Evolutionary conservation across 108 stramenopile genomes (phyloP), one percentile per base, ranked within the genome.

Genomic region (Thalassiosira profunda): DNA sequence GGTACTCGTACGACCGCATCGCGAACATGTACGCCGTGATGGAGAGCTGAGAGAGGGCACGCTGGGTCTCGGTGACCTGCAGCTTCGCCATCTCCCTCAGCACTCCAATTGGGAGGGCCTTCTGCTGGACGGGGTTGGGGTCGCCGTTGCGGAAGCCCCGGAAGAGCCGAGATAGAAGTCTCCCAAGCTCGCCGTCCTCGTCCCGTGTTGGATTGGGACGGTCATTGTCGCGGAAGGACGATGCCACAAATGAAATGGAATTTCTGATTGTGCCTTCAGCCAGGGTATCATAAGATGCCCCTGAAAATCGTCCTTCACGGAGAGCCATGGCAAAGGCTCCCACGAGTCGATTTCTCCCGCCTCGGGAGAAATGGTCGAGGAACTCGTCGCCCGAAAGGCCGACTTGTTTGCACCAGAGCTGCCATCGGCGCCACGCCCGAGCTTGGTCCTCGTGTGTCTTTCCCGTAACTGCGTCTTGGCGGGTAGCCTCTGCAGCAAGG

Each of bases 131-230:
- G 28, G 21, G 17, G 2, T 31, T 5, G 1, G 70, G 61, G 35
- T 71, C 60, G 15, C 56, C 58, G 14, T 49, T 62, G 9, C 30
- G 33, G 47, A 62, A 63, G 3, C 26, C 21, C 35, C 60, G 9
- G 34, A 33, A 71, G 4, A 36, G 70, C 12, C 46, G 17, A 21
- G 49, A 63, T 71, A 71, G 41, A 71, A 71, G 60, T n/a, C 30
- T 28, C n/a, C 55, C 37, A 57, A 68, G 67, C 55, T 68, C 43
- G 17, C 51, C 42, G 18, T 67, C 65, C 18, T 54, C 58, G 17
- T 70, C 69, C 20, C 28, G n/a, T 34, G 69, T 71, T 29, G 60
- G 70, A 24, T 63, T 71, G 10, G 48, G 51, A 24, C 52, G 1
- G 42, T 44, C 60, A 5, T 44, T 34, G 1, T 45, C 42, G 48